Evolutionary conservation across 768 basidiomycete genomes (phyloP).

Genomic region (Kondoa subrosea): DNA sequence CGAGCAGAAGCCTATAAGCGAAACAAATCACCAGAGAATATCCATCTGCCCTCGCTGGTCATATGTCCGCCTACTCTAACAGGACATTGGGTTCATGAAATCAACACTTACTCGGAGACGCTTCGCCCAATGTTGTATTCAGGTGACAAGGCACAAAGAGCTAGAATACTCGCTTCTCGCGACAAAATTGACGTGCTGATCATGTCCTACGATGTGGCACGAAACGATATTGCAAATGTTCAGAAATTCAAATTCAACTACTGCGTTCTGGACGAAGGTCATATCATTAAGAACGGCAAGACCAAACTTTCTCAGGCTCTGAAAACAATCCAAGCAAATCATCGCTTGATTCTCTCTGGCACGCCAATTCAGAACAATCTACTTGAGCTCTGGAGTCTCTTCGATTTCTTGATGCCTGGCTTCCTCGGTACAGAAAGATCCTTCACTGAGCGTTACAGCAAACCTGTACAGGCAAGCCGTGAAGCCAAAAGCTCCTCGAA

Average conservation of each 20-base stretch:
- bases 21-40: slow-evolving; percentile 53
- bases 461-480: slow-evolving; percentile 82
- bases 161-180: slow-evolving; percentile 48
- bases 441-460: slow-evolving; percentile 89
- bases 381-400: slow-evolving; percentile 91
- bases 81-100: slow-evolving; percentile 98
- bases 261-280: slow-evolving; percentile 93
- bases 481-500: slow-evolving; percentile 74
- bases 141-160: slow-evolving; percentile 67
- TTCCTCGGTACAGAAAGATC: slow-evolving; percentile 88
- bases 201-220: slow-evolving; percentile 91
- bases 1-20: slow-evolving; percentile 51
- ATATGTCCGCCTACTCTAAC: slow-evolving; percentile 93
- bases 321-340: slow-evolving; percentile 72
- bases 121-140: slow-evolving; percentile 73
- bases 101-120: slow-evolving; percentile 74
- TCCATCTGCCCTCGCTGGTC: slow-evolving; percentile 83
- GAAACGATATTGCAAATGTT: slow-evolving; percentile 72
- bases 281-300: slow-evolving; percentile 96
- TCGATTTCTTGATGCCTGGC: slow-evolving; percentile 98
- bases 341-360: slow-evolving; percentile 84
- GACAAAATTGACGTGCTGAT: slow-evolving; percentile 72
- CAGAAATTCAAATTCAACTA: slow-evolving; percentile 72
- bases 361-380: slow-evolving; percentile 99
- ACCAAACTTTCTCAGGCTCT: slow-evolving; percentile 95